Base-by-base conservation (phyloP, 176 grass and related monocot genomes). In the Rhynchospora breviuscula region DNA sequence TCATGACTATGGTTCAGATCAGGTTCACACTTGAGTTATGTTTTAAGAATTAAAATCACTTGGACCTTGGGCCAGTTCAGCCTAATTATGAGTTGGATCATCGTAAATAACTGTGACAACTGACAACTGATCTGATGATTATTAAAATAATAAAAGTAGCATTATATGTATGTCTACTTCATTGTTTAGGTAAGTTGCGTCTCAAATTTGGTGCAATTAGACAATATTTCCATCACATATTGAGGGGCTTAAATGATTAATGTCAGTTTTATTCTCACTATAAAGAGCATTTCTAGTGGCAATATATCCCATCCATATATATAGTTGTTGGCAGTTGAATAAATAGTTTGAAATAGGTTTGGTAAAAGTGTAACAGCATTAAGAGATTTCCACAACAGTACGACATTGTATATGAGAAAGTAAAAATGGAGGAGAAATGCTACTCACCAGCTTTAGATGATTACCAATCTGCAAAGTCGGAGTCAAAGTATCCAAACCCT, bases 401-500 rank as follows among this genome's bases (percentile, higher is more conserved):
- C 22, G 69, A 64, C 26, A 31, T 46, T 12, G 31, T 26, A 14
- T 15, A 81, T 21, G 18, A 53, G 48, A 43, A 86, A 59, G 18
- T 33, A 84, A 43, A 1, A 48, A 5, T 59, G 8, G 10, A 79
- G 67, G 33, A 87, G 45, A 1, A 40, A 84, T 58, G 43, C 6
- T 90, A 77, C 85, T 84, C 35, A 93, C 91, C 83, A 99, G 89
- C 49, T 93, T 93, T 67, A 90, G 60, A 54, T 33, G 57, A 82
- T 93, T 80, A 79, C 93, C 91, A 17, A 95, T 46, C 71, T 29
- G 47, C 85, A 95, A 85, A n/a, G 84, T 89, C 15, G 93, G 93
- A 83, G 75, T 90, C 19, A 65, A 51, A 78, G 93, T 93, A 82
- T 99, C 88, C 86, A 99, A 85, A 78, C 91, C 96, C 93, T 99